Evolutionary conservation across 169 alveolate species (phyloP).

Genomic region (Cryptosporidium sp.): DNA sequence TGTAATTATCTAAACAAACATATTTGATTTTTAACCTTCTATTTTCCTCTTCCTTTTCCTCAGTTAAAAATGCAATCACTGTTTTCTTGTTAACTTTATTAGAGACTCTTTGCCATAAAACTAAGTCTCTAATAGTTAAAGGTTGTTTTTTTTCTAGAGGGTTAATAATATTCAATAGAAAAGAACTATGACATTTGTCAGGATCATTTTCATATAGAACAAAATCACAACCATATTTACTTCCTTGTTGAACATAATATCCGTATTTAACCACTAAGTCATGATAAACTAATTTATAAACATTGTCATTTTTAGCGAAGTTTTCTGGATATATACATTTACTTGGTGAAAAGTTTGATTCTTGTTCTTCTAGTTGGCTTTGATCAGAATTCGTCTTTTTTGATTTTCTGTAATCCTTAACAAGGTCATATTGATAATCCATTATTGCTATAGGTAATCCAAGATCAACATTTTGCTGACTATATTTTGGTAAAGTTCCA

Average conservation of each 20-base stretch:
- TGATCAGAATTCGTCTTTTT: background rate
- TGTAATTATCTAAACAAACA: background rate
- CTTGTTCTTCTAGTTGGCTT: background rate
- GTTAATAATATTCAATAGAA: constrained; percentile 4
- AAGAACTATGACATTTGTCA: constrained; percentile 26
- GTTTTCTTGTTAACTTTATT: constrained; percentile 34
- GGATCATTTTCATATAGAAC: constrained; percentile 49
- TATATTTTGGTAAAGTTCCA: constrained; percentile 45
- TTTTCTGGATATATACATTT: constrained; percentile 11
- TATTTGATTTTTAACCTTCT: background rate
- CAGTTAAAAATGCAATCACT: background rate
- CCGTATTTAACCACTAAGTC: constrained; percentile 22
- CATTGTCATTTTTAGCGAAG: background rate
- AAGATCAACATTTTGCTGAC: constrained; percentile 44
- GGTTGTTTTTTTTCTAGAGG: background rate
- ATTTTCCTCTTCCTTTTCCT: background rate
- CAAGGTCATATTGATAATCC: constrained; percentile 42
- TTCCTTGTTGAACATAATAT: constrained; percentile 49
- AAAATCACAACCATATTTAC: constrained; percentile 66
- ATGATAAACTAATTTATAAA: constrained; percentile 2
- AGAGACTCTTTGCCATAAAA: constrained; percentile 58
- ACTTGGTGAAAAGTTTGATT: background rate
- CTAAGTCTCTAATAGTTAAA: constrained; percentile 10
- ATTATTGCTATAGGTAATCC: constrained; percentile 64
- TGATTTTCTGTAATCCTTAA: background rate